phyloP scores from a whole-genome alignment of 192 early-diverging fungal genomes.

The Coemansia brasiliensis region DNA sequence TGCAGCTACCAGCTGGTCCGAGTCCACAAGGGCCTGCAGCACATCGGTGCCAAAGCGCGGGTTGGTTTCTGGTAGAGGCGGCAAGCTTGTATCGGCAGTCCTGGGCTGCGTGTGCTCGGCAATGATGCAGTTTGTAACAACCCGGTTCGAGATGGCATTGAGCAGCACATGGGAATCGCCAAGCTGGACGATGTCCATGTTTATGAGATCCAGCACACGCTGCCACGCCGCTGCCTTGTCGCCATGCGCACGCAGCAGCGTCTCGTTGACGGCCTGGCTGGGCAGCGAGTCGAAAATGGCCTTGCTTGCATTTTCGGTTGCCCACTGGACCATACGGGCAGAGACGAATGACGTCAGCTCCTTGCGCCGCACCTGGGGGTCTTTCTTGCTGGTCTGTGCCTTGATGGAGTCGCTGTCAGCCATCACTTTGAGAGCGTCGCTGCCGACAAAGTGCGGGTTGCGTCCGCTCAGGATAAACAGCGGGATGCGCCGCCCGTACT shows the following conservation, averaged over 20 bases:
- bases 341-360: conserved; percentile 71
- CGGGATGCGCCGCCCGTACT: conserved; percentile 76
- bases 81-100: conserved; percentile 14
- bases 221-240: conserved; percentile 32
- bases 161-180: conserved; percentile 33
- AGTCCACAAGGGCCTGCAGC: conserved; percentile 16
- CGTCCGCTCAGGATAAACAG: conserved; percentile 82
- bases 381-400: conserved; percentile 84
- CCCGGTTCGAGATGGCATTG: conserved; percentile 38
- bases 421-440: conserved; percentile 69
- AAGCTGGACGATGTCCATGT: neutral
- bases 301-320: conserved; percentile 53
- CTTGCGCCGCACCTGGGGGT: conserved; percentile 60
- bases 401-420: conserved; percentile 68
- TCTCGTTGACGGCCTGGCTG: conserved; percentile 71
- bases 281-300: conserved; percentile 68
- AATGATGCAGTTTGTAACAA: conserved; percentile 42
- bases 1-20: conserved; percentile 23
- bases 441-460: conserved; percentile 69
- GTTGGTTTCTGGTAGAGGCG: conserved; percentile 22
- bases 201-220: conserved; percentile 26
- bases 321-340: conserved; percentile 61
- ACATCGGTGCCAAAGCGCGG: conserved; percentile 32
- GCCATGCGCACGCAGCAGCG: conserved; percentile 63
- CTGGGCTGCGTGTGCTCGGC: conserved; percentile 29